Base-by-base conservation (phyloP, 2,329 filamentous ascomycete species). In the Fusarium sulawesiense region DNA sequence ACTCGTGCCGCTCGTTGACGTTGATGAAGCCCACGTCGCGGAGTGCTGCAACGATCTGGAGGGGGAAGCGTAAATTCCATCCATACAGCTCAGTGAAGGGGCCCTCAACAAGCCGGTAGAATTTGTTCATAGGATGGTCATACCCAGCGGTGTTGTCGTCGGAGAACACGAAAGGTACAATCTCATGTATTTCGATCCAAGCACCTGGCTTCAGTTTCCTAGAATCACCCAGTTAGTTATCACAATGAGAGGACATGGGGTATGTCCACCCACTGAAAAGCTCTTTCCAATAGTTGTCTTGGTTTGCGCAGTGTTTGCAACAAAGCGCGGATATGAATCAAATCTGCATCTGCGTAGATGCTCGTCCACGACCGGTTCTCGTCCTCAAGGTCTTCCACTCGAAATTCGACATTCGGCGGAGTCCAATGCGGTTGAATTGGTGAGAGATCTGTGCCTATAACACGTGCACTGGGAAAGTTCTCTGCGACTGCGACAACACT, bases 401-500 rank as follows among this genome's bases (percentile, higher is more conserved):
- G 70, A 83, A 81, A 90, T 47, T 83, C 82, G 34, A 88, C 80
- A 68, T 90, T 90, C 14, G 86, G 85, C 5, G 88, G 87, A 9
- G 87, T 83, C 75, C 78, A 83, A 27, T 76, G 73, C 4, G 80
- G 81, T 47, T 84, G 81, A n/a, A 83, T 82, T 9, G 81, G 80
- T 12, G 81, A 82, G 14, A 84, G 76, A 68, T 84, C 82, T 32
- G 80, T 79, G 40, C 84, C 84, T 41, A 83, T 80, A n/a, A 85
- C 79, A 37, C 78, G 79, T 41, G 83, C 83, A 47, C 82, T 81
- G 32, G 83, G 83, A 44, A 80, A 83, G 32, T 73, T 76, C 57
- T 85, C 83, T 47, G 82, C 84, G 54, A 84, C 84, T 85, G 64
- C 40, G 27, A 54, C 29, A 53, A 41, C 23, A 14, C 42, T 30